Evolutionary conservation across 352 stramenopile genomes (phyloP), one percentile per base, ranked within the genome.

Genomic region (Globisporangium echinulatum): DNA sequence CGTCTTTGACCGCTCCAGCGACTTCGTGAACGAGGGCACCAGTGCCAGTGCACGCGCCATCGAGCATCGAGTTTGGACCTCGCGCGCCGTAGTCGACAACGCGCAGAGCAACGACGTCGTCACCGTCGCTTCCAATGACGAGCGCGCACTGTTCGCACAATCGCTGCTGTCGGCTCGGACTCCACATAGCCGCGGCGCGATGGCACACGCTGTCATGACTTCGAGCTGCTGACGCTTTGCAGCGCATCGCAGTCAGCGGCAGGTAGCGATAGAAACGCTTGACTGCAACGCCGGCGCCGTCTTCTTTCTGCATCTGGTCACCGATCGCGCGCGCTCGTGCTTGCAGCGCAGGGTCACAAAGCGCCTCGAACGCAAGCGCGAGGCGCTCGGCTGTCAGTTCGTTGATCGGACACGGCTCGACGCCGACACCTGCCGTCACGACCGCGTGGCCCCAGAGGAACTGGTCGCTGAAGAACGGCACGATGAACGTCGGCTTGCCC

Each of bases 381-480:
- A 98, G 69, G 47, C 86, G 90, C 42, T 96, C 85, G 0, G 70
- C 75, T 9, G 86, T 97, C 36, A 98, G 56, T 44, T 91, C 66
- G 5, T 58, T 68, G 47, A 97, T 88, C 9, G 87, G 84, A 55
- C 90, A 94, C 14, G 91, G 89, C 56, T 85, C 74, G 7, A 94
- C 83, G 14, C 92, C 94, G 1, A 96, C 89, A 38, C 87, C 89
- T 43, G 81, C 76, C 0, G 77, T 77, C 44, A 87, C 61, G 0
- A 97, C 86, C 8, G 93, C 90, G 51, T 90, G 77, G 1, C 90
- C 92, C 94, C 94, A 98, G 64, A 98, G 97, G 38, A 79, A 86
- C 65, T 98, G 94, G 64, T 98, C 94, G 25, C 88, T 90, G 66
- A 98, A 98, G 58, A 98, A 98, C 7, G 94, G 94, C 56, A 94